phyloP scores from a whole-genome alignment of 2,329 filamentous ascomycete species.

The Colletotrichum sansevieriae region DNA sequence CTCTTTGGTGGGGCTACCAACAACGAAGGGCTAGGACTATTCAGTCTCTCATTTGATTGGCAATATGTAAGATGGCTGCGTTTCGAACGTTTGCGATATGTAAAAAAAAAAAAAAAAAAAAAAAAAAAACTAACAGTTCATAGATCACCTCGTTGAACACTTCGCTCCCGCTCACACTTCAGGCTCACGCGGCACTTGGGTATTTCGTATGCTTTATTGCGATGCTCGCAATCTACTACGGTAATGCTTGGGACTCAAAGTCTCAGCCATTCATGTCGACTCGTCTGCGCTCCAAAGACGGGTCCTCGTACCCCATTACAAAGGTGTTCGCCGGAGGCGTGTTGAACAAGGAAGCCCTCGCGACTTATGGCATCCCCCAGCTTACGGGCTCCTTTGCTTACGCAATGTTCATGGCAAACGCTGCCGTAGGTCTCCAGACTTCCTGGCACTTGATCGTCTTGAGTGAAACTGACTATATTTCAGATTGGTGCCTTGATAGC shows the following conservation, averaged over 20 bases:
- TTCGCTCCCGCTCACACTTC: conserved; percentile 64
- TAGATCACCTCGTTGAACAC: conserved; percentile 66
- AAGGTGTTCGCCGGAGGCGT: conserved; percentile 57
- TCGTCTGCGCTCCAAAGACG: conserved; percentile 54
- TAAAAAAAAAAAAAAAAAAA: background rate
- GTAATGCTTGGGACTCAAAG: conserved; percentile 60
- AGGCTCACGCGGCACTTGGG: conserved; percentile 61
- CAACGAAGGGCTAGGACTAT: conserved; percentile 65
- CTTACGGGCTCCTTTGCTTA: conserved; percentile 65
- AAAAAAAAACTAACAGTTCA: background rate
- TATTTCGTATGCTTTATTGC: conserved; percentile 61
- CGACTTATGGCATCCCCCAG: conserved; percentile 59
- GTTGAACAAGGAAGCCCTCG: conserved; percentile 57
- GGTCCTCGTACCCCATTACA: conserved; percentile 55
- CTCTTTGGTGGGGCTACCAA: conserved; percentile 65
- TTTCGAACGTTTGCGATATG: conserved; percentile 44
- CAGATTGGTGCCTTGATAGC: conserved; percentile 67
- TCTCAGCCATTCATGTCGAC: conserved; percentile 69
- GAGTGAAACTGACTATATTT: conserved; percentile 26
- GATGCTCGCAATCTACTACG: conserved; percentile 67
- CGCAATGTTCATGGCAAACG: conserved; percentile 68
- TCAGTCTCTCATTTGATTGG: conserved; percentile 66
- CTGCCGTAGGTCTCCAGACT: conserved; percentile 58
- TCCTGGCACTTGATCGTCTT: background rate
- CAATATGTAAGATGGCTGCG: conserved; percentile 59